phyloP scores from a whole-genome alignment of 768 basidiomycete species.

The Boletellus ananas region DNA sequence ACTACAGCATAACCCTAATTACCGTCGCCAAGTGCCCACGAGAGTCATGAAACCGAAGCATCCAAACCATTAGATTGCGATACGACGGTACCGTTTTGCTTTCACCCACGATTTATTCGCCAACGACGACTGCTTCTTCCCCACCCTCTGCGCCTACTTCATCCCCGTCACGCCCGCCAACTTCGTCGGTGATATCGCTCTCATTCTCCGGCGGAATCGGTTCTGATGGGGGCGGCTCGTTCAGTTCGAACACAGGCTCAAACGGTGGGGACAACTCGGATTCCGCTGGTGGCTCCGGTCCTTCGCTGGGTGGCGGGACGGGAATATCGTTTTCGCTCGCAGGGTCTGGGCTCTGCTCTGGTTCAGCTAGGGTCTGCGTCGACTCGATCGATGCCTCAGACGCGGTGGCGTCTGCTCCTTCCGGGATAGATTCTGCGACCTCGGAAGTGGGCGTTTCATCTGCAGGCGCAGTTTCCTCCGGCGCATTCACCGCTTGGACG shows the following conservation, averaged over 20 bases:
- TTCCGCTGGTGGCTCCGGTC: constrained; percentile 7
- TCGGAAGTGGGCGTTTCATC: constrained; percentile 4
- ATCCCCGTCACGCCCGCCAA: constrained; percentile 16
- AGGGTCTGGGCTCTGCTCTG: constrained; percentile 4
- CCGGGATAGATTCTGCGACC: constrained; percentile 4
- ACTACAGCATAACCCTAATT: background rate
- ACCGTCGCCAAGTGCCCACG: constrained; percentile 14
- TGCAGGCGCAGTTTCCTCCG: background rate
- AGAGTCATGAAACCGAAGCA: background rate
- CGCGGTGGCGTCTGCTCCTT: constrained; percentile 2
- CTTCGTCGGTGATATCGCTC: constrained; percentile 35
- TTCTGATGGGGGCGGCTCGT: constrained; percentile 30
- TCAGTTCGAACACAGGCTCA: constrained; percentile 23
- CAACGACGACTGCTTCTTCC: constrained; percentile 9
- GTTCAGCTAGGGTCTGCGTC: background rate
- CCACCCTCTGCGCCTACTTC: constrained; percentile 14
- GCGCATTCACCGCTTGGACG: background rate
- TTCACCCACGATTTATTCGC: constrained; percentile 1
- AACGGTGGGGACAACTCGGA: constrained; percentile 1
- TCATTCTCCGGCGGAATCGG: constrained; percentile 32
- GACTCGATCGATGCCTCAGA: constrained; percentile 7
- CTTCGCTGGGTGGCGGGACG: background rate
- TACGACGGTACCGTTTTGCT: constrained; percentile 20
- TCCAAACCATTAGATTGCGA: constrained; percentile 8
- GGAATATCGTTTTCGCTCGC: constrained; percentile 7